These are phyloP conservation scores for Boletellus emodensis DNA, from an alignment of 768 basidiomycete species.

Conservation along the genomic window DNA sequence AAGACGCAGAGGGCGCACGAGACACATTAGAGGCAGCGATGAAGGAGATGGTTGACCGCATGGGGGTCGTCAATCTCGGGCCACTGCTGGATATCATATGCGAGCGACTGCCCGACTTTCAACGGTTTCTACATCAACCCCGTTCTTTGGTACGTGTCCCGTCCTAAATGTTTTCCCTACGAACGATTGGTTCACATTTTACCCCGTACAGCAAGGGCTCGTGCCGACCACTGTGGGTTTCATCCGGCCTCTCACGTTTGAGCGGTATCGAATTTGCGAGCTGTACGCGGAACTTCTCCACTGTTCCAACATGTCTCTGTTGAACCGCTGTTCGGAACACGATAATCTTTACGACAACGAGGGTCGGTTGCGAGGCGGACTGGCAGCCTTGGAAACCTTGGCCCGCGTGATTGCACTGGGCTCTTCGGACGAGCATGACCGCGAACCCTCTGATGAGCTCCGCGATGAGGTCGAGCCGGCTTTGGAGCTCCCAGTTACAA, in stretches of 20 bases:
- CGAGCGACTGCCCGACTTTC: slow-evolving; percentile 62
- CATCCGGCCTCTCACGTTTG: slow-evolving; percentile 82
- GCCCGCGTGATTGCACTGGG: slow-evolving; percentile 77
- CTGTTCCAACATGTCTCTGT: slow-evolving; percentile 95
- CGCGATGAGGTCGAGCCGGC: slow-evolving; percentile 57
- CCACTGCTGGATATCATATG: slow-evolving; percentile 73
- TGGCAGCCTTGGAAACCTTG: slow-evolving; percentile 79
- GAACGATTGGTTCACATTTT: slow-evolving; percentile 11
- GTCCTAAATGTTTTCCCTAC: neutral
- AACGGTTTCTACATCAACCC: slow-evolving; percentile 65
- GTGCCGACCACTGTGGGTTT: slow-evolving; percentile 71
- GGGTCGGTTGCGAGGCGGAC: slow-evolving; percentile 84
- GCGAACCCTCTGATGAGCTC: slow-evolving; percentile 56
- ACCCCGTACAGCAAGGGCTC: slow-evolving; percentile 50
- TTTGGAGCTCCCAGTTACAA: slow-evolving; percentile 64
- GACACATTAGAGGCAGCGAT: slow-evolving; percentile 67
- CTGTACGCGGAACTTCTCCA: slow-evolving; percentile 95
- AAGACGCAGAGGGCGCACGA: slow-evolving; percentile 54
- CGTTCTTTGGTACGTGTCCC: slow-evolving; percentile 63
- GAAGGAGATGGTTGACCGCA: slow-evolving; percentile 76
- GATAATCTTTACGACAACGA: slow-evolving; percentile 73
- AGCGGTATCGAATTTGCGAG: slow-evolving; percentile 94
- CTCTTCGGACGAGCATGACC: slow-evolving; percentile 49
- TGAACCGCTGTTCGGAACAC: slow-evolving; percentile 75
- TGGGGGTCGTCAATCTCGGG: slow-evolving; percentile 90